Evolutionary conservation across 495 filamentous ascomycete species (phyloP).

Genomic region (Xylaria telfairii): DNA sequence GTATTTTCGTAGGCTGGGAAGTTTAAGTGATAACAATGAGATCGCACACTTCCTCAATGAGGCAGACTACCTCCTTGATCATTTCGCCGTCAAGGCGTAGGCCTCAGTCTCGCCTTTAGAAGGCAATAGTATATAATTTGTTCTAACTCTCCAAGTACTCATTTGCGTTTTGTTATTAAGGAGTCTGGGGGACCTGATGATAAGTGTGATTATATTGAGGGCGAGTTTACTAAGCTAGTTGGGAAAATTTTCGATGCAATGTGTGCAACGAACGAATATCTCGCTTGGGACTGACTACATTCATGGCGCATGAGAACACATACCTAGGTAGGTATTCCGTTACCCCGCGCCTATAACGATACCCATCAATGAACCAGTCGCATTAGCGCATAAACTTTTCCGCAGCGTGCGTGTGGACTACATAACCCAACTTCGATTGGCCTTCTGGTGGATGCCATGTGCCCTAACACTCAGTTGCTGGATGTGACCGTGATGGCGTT

Average conservation of each 20-base stretch:
- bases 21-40: neutral
- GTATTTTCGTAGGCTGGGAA: neutral
- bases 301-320: neutral
- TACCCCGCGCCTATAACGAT: neutral
- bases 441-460: neutral
- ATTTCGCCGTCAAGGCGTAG: neutral
- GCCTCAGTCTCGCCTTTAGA: neutral
- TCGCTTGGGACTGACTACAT: neutral
- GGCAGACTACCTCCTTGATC: neutral
- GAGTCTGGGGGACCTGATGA: neutral
- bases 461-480: neutral
- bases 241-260: neutral
- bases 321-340: neutral
- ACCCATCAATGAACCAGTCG: neutral
- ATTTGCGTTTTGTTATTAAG: neutral
- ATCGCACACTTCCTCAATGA: neutral
- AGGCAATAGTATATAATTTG: neutral
- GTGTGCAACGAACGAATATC: neutral
- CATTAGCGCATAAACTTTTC: neutral
- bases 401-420: neutral
- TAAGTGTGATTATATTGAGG: neutral
- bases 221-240: neutral
- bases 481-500: slow-evolving; percentile 2
- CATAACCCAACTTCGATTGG: neutral
- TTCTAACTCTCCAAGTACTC: neutral